These are phyloP conservation scores for Russula griseocarnosa DNA, from an alignment of 768 basidiomycete species.

Conservation along the genomic window DNA sequence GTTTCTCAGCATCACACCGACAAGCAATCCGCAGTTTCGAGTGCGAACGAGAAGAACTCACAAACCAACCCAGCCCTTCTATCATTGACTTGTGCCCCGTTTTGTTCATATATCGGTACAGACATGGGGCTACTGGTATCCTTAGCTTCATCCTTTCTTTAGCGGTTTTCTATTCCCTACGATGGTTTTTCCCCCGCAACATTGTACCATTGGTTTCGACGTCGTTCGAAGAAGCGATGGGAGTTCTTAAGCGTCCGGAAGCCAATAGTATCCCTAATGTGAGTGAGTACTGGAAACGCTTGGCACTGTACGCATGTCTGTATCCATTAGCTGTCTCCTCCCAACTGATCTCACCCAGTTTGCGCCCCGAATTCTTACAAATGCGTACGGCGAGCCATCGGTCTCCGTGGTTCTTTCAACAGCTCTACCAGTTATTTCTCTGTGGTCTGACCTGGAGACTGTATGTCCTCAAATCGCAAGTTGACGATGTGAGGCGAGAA, in stretches of 20 bases:
- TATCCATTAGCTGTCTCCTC: neutral
- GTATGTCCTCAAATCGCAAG: neutral
- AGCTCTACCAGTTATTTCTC: neutral
- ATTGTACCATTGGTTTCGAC: neutral
- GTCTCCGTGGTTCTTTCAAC: neutral
- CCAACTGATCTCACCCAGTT: neutral
- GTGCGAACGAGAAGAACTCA: too few species aligned
- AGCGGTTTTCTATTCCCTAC: neutral
- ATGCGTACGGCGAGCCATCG: conserved; percentile 8
- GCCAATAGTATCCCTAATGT: neutral
- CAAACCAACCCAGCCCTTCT: neutral
- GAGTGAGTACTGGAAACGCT: neutral
- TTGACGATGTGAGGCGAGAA: neutral
- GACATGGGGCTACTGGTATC: neutral
- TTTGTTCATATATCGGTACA: neutral
- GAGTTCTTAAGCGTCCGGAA: neutral
- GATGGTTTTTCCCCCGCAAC: neutral
- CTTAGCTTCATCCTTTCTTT: neutral
- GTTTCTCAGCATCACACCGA: neutral
- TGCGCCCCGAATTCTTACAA: neutral
- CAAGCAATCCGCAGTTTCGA: too few species aligned
- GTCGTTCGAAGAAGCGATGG: neutral
- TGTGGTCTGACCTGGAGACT: conserved; percentile 7
- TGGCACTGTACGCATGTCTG: conserved; percentile 2
- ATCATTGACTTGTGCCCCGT: neutral